phyloP scores from a whole-genome alignment of 495 filamentous ascomycete species.

The Schizothecium vesticola region DNA sequence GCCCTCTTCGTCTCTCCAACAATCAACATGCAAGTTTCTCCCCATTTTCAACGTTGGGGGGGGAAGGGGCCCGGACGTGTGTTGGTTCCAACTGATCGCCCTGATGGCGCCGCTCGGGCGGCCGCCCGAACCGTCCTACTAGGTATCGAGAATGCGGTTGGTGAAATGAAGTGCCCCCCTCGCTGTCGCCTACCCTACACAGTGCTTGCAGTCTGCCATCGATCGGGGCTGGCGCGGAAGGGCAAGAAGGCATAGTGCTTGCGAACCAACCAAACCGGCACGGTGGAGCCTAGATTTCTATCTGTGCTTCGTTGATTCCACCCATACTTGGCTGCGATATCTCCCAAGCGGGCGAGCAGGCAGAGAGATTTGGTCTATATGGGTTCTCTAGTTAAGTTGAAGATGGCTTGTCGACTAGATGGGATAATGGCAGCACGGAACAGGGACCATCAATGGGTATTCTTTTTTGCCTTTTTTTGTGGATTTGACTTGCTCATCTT shows the following conservation, averaged over 20 bases:
- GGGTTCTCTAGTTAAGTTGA: too few species aligned
- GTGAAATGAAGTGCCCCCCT: background rate
- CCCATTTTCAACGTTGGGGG: background rate
- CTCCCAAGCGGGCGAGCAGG: background rate
- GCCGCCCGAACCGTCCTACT: background rate
- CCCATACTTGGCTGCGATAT: background rate
- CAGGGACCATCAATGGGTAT: too few species aligned
- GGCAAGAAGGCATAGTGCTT: background rate
- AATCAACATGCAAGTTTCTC: background rate
- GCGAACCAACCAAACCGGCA: background rate
- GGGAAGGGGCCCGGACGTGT: background rate
- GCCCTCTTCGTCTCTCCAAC: background rate
- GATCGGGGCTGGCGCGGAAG: background rate
- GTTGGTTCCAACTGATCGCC: background rate
- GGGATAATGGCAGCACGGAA: too few species aligned
- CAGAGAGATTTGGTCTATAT: background rate
- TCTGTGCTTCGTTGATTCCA: background rate
- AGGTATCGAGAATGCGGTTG: background rate
- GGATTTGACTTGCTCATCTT: too few species aligned
- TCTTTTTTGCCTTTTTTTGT: too few species aligned
- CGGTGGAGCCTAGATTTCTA: background rate
- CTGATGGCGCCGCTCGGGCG: background rate
- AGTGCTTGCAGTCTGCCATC: background rate
- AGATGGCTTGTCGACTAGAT: too few species aligned
- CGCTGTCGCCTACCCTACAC: background rate